Base-by-base conservation (phyloP, 768 basidiomycete species). In the Leccinum truebloodii region DNA sequence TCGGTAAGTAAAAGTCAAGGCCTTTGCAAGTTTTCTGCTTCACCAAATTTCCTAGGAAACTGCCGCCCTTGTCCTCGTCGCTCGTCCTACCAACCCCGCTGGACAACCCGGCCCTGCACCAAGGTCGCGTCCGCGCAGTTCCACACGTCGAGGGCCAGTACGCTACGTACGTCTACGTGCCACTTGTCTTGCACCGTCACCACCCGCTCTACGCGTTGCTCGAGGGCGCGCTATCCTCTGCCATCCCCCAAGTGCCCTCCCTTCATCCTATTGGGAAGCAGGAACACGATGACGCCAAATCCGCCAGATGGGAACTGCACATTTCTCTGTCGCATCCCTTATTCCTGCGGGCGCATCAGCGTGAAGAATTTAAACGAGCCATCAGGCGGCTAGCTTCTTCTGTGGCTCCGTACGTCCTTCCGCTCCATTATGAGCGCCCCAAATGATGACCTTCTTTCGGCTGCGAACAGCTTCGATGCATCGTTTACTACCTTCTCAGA, bases 101-200 rank as follows among this genome's bases (percentile, higher is more conserved):
- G 6, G 92, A 95, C 70, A 77, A 92, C 67, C 94, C 94, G 3
- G 75, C 86, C 3, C 75, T 85, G 16, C 95, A 97, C 71, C 94
- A 95, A 77, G 95, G 95, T 14, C 84, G 95, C 32, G 79, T 78
- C 52, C 85, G 95, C 32, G 79, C 86, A 0, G 80, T 78, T 1
- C 92, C 93, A 2, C 92, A 93, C 69, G 86, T 94, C 4, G 89
- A 93, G 13, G 95, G 95, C 0, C 94, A 95, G 69, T 95, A 85
- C 70, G 86, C 87, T 1, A 80, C 89, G 4, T 85, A 95, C 75
- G 81, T 95, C 56, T 95, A 89, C 69, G 78, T 93, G 12, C 83
- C 87, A 0, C 67, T 95, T 69, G 64, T 70, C 56, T 64, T 89
- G 30, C 73, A 76, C 52, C 77, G 69, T 41, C 71, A 66, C 34